Conservation (phyloP, 345 rosid genomes). For the Reutealis trisperma region DNA sequence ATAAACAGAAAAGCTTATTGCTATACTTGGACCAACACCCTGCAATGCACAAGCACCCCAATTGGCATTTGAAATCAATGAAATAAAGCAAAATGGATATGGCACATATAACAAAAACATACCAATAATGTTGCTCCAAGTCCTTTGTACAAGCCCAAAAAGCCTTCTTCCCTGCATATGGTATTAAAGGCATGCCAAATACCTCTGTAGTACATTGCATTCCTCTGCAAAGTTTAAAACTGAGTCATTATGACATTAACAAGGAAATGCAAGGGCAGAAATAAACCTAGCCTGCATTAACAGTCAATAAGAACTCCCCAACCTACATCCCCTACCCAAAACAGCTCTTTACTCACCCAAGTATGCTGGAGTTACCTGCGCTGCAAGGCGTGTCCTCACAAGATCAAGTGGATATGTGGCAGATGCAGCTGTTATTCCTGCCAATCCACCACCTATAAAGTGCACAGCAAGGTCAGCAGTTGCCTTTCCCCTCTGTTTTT, state of each 20-base stretch:
- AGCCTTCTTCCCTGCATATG: constrained; percentile 74
- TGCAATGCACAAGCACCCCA: constrained; percentile 25
- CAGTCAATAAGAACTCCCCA: background rate
- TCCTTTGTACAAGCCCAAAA: constrained; percentile 86
- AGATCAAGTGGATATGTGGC: constrained; percentile 97
- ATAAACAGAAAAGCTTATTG: constrained; percentile 85
- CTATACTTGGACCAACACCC: constrained; percentile 96
- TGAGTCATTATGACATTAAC: background rate
- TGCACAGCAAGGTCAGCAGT: constrained; percentile 63
- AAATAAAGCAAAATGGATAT: background rate
- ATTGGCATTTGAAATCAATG: background rate
- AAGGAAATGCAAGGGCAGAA: constrained; percentile 13
- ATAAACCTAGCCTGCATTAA: background rate
- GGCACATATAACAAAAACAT: constrained; percentile 20
- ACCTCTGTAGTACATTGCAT: constrained; percentile 73
- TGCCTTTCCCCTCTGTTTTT: constrained; percentile 45
- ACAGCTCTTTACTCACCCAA: constrained; percentile 20
- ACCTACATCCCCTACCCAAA: background rate
- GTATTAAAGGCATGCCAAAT: constrained; percentile 76
- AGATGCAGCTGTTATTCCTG: constrained; percentile 97
- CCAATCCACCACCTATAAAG: constrained; percentile 83
- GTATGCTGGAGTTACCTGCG: constrained; percentile 61
- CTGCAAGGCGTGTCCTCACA: constrained; percentile 93
- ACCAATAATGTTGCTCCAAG: constrained; percentile 91
- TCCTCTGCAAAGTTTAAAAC: constrained; percentile 57